Base-by-base conservation (phyloP, 148 eudicot species). In the Spergularia bocconei region DNA sequence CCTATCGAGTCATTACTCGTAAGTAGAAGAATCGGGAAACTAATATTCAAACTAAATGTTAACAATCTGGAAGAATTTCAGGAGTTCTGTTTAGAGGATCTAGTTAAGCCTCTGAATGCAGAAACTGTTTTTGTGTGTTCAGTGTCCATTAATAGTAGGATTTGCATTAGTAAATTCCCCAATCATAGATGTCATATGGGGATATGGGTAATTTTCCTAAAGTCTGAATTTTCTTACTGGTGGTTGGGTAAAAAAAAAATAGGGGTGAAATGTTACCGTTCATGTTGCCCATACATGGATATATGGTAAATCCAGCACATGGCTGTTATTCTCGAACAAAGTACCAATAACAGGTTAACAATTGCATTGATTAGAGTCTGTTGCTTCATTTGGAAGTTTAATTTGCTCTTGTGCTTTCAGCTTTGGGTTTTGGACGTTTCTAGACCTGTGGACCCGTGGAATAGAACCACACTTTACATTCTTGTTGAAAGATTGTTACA, bases 281-380 rank as follows among this genome's bases (percentile, higher is more conserved):
- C 73, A 76, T 76, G 59, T 52, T 39, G 70, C 69, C 77, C 63
- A 61, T 61, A 21, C 74, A 69, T 15, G 55, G 70, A 74, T 48
- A 74, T 48, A 4, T 60, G 73, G 73, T 20, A 73, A 67, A 60
- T 62, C 58, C 29, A 79, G 82, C 79, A 75, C 70, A 80, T 80
- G 76, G 61, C 38, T 79, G 82, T 29, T 80, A 64, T 41, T 75
- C 59, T 75, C 78, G 11, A 75, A 64, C 55, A 71, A 63, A 74
- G 20, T n/a, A 80, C 54, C 36, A 11, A 41, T 29, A 29, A 29
- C 36, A 29, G 36, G 36, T 4, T 23, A 58, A 29, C 67, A 17
- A 20, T n/a, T 36, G 53, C 64, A 72, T 59, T 72, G 48, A 57
- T 57, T 20, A 57, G 36, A 29, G 65, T 17, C 63, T 12, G 66